Percentiles rank a stretch among this genome's conserved stretches.
phyloP scores from a whole-genome alignment of 1,284 basidiomycete species.

The Limonomyces culmigenus region DNA sequence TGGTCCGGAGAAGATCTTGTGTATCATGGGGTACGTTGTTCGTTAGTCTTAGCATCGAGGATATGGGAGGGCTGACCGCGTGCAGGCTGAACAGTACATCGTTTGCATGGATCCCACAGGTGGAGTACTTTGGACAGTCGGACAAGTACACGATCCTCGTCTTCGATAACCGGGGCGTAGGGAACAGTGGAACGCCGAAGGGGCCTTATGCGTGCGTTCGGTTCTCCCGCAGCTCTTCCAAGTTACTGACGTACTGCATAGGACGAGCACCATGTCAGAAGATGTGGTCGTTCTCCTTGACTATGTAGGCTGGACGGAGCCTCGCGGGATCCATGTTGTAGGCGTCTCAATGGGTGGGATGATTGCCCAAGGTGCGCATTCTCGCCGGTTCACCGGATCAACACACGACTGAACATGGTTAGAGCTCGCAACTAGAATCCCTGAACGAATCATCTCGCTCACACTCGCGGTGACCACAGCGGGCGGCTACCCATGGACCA shows the following conservation, averaged over 20 bases:
- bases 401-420: slow-evolving; percentile 1
- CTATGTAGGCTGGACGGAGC: slow-evolving; percentile 53
- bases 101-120: slow-evolving; percentile 47
- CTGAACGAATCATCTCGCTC: slow-evolving; percentile 50
- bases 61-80: neutral
- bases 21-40: slow-evolving; percentile 47
- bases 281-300: slow-evolving; percentile 59
- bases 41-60: neutral
- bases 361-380: slow-evolving; percentile 53
- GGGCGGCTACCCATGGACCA: slow-evolving; percentile 36
- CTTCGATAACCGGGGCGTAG: slow-evolving; percentile 81
- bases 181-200: slow-evolving; percentile 53
- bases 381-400: neutral
- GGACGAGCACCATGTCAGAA: slow-evolving; percentile 66
- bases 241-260: slow-evolving; percentile 11
- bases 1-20: slow-evolving; percentile 43
- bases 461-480: slow-evolving; percentile 56
- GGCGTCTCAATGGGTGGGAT: slow-evolving; percentile 77
- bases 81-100: slow-evolving; percentile 38
- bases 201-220: slow-evolving; percentile 44
- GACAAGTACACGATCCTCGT: slow-evolving; percentile 49
- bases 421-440: slow-evolving; percentile 55
- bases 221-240: slow-evolving; percentile 3
- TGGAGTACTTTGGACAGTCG: slow-evolving; percentile 33
- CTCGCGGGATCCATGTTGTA: slow-evolving; percentile 52